Evolutionary conservation across 129 eudicot genomes (phyloP).

Genomic region (Mikania micrantha): DNA sequence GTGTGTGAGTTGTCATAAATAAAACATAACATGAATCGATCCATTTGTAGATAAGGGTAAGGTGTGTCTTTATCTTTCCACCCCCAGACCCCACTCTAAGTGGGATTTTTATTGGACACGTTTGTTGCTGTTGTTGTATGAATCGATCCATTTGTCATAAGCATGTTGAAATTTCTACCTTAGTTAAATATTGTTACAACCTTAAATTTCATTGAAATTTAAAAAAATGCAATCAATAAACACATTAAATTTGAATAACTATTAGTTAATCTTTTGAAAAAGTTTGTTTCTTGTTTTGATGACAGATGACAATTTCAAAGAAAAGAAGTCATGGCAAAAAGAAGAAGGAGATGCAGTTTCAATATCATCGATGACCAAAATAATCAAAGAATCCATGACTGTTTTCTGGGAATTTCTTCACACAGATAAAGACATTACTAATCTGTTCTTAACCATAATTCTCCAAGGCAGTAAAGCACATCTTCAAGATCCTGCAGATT

Average conservation of each 20-base stretch:
- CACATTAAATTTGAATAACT: neutral
- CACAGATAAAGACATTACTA: conserved; percentile 52
- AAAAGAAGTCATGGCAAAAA: conserved; percentile 38
- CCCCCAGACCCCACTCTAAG: too few species aligned
- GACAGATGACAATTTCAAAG: conserved; percentile 62
- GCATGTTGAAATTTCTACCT: too few species aligned
- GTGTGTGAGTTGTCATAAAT: neutral
- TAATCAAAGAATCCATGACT: conserved; percentile 55
- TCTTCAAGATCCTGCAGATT: conserved; percentile 34
- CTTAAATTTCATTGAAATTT: too few species aligned
- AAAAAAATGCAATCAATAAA: too few species aligned
- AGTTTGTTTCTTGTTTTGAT: neutral
- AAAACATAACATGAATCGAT: neutral
- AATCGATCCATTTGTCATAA: too few species aligned
- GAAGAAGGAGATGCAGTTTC: conserved; percentile 44
- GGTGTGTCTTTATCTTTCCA: too few species aligned
- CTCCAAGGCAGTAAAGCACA: conserved; percentile 26
- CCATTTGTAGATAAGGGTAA: neutral
- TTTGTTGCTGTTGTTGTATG: too few species aligned
- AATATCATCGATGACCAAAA: conserved; percentile 38
- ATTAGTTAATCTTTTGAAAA: neutral
- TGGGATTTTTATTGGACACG: too few species aligned
- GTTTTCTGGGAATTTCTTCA: conserved; percentile 63
- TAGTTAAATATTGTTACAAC: too few species aligned
- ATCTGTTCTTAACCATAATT: conserved; percentile 21